phyloP scores from a whole-genome alignment of 495 filamentous ascomycete genomes.

The Apodospora peruviana region DNA sequence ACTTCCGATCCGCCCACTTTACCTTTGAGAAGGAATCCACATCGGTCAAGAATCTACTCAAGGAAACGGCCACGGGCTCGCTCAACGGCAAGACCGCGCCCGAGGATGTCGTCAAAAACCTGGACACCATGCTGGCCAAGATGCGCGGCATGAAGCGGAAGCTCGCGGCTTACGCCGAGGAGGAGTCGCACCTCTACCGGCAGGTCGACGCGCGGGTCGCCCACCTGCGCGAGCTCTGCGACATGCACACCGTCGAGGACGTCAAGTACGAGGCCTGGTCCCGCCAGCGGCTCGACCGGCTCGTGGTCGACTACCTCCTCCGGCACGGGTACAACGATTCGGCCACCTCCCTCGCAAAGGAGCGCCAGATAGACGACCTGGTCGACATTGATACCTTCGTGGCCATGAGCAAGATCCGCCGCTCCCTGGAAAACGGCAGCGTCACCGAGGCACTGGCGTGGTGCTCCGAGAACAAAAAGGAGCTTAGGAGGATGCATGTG shows the following conservation, averaged over 20 bases:
- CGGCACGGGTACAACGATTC: conserved; percentile 76
- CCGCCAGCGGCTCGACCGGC: conserved; percentile 67
- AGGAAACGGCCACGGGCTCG: conserved; percentile 62
- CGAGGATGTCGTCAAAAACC: conserved; percentile 63
- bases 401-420: conserved; percentile 68
- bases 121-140: conserved; percentile 77
- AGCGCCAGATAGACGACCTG: conserved; percentile 61
- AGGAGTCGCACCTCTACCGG: conserved; percentile 66
- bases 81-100: conserved; percentile 53
- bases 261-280: conserved; percentile 94
- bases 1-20: conserved; percentile 83
- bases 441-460: conserved; percentile 76
- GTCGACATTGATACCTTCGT: conserved; percentile 89
- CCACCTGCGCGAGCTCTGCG: conserved; percentile 73
- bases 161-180: conserved; percentile 67
- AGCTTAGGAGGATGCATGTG: conserved; percentile 77
- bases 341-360: conserved; percentile 64
- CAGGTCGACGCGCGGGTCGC: conserved; percentile 70
- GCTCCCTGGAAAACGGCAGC: conserved; percentile 62
- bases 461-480: conserved; percentile 88
- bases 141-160: conserved; percentile 86
- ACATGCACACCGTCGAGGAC: conserved; percentile 77
- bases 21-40: conserved; percentile 73
- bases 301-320: conserved; percentile 86
- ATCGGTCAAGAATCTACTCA: conserved; percentile 62